Evolutionary conservation across 257 asterid genomes (phyloP), one percentile per base, ranked within the genome.

Genomic region (Leonotis leonurus): DNA sequence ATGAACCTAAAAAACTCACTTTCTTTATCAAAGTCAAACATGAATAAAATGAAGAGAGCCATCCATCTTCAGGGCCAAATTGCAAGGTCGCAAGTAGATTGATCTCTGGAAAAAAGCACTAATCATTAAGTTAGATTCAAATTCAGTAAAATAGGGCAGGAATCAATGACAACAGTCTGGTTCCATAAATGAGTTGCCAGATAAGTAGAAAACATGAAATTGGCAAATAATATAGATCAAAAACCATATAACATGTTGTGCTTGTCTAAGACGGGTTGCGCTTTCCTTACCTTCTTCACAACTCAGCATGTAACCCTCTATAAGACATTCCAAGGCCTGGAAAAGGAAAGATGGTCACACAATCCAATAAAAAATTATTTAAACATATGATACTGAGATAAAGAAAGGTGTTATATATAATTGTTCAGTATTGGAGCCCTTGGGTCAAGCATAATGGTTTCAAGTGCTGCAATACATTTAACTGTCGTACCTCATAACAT

Each of bases 21-120:
- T 93, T 93, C 82, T 93, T 93, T 70, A 86, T 59, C 77, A 93
- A 70, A 77, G 84, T 59, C 77, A 93, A 70, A 77, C 99, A 93
- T 68, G 96, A 80, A 67, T 93, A 93, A 70, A 89, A 93, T 71
- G 97, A 92, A 68, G 96, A 85, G 9, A 92, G 93, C 99, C 99
- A 92, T 61, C 88, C 82, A 70, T 89, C 99, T 77, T 89, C 96
- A 32, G 97, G 75, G 65, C 88, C 79, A 69, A 85, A 89, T 44
- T 85, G 92, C 82, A 93, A 74, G 8, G 84, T 65, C 10, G 87
- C 77, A 49, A 93, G 84, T 61, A 93, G 82, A 64, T 61, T 75
- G 76, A 78, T 71, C 86, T 93, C 99, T 93, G 81, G 57, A 20
- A 81, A 78, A 9, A n/a, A 24, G 24, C 70, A 53, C 12, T 58